Base-by-base conservation (phyloP, 805 yeast species). In the Lachancea quebecensis region DNA sequence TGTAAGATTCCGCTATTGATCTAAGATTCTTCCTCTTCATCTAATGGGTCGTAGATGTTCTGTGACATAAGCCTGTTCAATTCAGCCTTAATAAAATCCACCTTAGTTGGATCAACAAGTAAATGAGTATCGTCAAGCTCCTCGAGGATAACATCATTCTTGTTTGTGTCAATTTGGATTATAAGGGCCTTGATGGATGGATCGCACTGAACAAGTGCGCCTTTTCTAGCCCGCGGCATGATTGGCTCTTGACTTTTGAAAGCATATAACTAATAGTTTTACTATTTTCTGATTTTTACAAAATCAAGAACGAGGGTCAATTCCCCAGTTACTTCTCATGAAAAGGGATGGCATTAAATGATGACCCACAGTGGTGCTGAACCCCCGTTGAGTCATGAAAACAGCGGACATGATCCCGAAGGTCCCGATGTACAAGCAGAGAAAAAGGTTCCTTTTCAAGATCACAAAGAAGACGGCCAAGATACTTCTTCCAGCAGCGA, bases 41-140 rank as follows among this genome's bases (percentile, higher is more conserved):
- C 91, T 50, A 82, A 63, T 2, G 96, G 93, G 56, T 86, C 82
- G 65, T 85, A 91, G 1, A 91, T 81, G 60, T 91, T 93, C 62
- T 85, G 81, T 1, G 95, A 80, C 18, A 91, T 69, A 49, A 88
- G 66, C 49, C 79, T 67, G 59, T 85, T 87, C 52, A 91, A 73
- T 62, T 91, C 95, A 42, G 66, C 70, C 54, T 89, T 91, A 40
- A 91, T 81, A 57, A 71, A 80, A 18, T 79, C 82, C 2, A 91
- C 85, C 65, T 82, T 85, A 33, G 78, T 75, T 29, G 82, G 83
- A 53, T 86, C 91, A 27, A 91, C 83, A 49, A 93, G 70, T 15
- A 91, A 65, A 64, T 93, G 98, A 1, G 93, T 86, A 38, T 90
- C 97, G 60, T 93, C 98, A 35, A 91, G 72, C 55, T 93, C 98